Evolutionary conservation across 805 yeast genomes (phyloP).

Genomic region (Brettanomyces anomalus): DNA sequence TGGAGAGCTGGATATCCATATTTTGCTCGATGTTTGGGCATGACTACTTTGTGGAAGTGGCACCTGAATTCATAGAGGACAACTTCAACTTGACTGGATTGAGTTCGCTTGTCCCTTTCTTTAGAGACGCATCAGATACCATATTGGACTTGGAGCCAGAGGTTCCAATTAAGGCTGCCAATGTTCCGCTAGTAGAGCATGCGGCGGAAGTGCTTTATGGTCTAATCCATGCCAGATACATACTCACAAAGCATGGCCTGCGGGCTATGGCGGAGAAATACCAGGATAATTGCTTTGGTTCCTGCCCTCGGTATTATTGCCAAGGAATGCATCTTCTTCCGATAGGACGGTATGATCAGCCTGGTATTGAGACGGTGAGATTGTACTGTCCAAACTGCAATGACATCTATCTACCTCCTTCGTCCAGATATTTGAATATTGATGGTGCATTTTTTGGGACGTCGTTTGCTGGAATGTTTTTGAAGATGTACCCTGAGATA

Average conservation of each 20-base stretch:
- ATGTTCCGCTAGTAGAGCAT: constrained; percentile 71
- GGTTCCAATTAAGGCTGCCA: constrained; percentile 48
- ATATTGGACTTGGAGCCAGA: constrained; percentile 78
- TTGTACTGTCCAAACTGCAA: constrained; percentile 92
- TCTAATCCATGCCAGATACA: constrained; percentile 85
- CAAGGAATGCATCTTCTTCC: constrained; percentile 88
- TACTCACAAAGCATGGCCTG: constrained; percentile 81
- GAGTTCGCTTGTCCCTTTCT: constrained; percentile 76
- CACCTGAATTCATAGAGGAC: constrained; percentile 90
- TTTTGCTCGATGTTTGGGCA: constrained; percentile 75
- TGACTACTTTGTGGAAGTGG: constrained; percentile 86
- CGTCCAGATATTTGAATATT: constrained; percentile 76
- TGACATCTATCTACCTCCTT: constrained; percentile 82
- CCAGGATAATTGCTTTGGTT: constrained; percentile 81
- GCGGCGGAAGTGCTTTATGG: constrained; percentile 92
- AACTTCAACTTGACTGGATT: constrained; percentile 94
- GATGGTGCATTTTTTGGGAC: constrained; percentile 98
- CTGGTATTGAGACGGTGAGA: constrained; percentile 87
- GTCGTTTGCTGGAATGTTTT: constrained; percentile 85
- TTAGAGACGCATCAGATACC: constrained; percentile 84
- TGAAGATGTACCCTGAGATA: constrained; percentile 86
- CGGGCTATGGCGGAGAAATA: constrained; percentile 91
- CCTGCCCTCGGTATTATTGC: constrained; percentile 85
- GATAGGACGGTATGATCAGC: constrained; percentile 81
- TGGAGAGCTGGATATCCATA: constrained; percentile 74